phyloP scores from a whole-genome alignment of 805 yeast genomes.

The Teunomyces barrocoloradensis region DNA sequence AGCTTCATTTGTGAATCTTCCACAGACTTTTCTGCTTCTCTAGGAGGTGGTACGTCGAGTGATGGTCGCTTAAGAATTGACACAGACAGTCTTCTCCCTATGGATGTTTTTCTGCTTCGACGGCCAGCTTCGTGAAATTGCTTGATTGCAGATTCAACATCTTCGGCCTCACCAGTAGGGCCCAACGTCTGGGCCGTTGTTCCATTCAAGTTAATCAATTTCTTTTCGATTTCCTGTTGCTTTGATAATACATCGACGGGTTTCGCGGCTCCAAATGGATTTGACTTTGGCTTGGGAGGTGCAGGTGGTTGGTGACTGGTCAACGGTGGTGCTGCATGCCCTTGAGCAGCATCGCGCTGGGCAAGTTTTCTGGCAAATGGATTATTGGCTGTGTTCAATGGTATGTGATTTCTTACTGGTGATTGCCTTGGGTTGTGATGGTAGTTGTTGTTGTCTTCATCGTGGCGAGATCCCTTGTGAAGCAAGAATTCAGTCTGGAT shows the following conservation, averaged over 20 bases:
- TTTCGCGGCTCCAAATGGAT: constrained; percentile 82
- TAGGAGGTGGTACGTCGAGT: background rate
- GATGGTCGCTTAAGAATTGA: constrained; percentile 18
- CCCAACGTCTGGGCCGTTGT: constrained; percentile 85
- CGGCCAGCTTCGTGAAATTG: constrained; percentile 9
- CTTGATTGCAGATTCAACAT: constrained; percentile 43
- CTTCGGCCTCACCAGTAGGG: constrained; percentile 51
- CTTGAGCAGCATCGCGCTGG: background rate
- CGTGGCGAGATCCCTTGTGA: constrained; percentile 12
- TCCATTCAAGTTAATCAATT: constrained; percentile 83
- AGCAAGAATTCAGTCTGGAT: constrained; percentile 30
- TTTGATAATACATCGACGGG: constrained; percentile 77
- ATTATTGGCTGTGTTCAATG: constrained; percentile 1
- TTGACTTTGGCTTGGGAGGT: constrained; percentile 41
- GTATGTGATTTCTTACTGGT: background rate
- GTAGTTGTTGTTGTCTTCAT: background rate
- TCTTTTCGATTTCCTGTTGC: constrained; percentile 63
- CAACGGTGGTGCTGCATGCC: constrained; percentile 5
- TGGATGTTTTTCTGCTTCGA: constrained; percentile 7
- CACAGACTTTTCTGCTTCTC: background rate
- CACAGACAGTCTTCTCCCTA: constrained; percentile 14
- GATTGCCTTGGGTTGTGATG: background rate
- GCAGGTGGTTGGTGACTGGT: constrained; percentile 9
- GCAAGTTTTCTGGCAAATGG: constrained; percentile 3
- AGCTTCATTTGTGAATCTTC: background rate